A percentile compares a stretch with the other conserved stretches of the same genome.
These are phyloP conservation scores for Phytopythium helicoides DNA, from an alignment of 352 stramenopile genomes.

Conservation along the genomic window DNA sequence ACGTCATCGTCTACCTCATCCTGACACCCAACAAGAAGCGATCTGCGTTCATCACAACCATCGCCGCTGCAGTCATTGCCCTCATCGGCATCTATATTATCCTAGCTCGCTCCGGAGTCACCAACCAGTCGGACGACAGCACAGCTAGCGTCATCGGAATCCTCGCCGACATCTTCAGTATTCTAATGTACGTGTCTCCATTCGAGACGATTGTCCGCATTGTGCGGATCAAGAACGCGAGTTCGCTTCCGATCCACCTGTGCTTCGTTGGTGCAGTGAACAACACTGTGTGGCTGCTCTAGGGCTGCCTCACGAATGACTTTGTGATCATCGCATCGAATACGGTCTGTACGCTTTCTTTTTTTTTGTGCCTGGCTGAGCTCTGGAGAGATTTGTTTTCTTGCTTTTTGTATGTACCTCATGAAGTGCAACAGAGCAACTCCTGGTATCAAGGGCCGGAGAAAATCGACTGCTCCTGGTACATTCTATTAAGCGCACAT, in stretches of 20 bases:
- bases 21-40: too few species aligned
- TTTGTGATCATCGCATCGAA: not conserved
- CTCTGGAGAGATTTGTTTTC: too few species aligned
- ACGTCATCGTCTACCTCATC: too few species aligned
- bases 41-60: slow-evolving; percentile 5
- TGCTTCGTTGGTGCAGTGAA: slow-evolving; percentile 12
- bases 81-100: slow-evolving; percentile 33
- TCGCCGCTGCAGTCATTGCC: slow-evolving; percentile 16
- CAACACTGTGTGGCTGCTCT: slow-evolving; percentile 5
- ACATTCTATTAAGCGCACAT: too few species aligned
- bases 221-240: slow-evolving; percentile 18
- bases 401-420: too few species aligned
- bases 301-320: slow-evolving; percentile 2
- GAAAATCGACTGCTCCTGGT: too few species aligned
- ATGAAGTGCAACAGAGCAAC: too few species aligned
- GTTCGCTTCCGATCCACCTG: slow-evolving; percentile 23
- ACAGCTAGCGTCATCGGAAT: slow-evolving; percentile 40
- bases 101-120: slow-evolving; percentile 25
- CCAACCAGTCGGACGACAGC: slow-evolving; percentile 17
- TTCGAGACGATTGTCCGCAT: slow-evolving; percentile 41
- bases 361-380: too few species aligned
- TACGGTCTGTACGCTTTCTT: not conserved
- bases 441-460: too few species aligned
- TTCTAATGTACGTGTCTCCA: slow-evolving; percentile 54
- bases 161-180: slow-evolving; percentile 43